phyloP scores from a whole-genome alignment of 1,139 yeast species.

The Kurtzmaniella quercitrusa region DNA sequence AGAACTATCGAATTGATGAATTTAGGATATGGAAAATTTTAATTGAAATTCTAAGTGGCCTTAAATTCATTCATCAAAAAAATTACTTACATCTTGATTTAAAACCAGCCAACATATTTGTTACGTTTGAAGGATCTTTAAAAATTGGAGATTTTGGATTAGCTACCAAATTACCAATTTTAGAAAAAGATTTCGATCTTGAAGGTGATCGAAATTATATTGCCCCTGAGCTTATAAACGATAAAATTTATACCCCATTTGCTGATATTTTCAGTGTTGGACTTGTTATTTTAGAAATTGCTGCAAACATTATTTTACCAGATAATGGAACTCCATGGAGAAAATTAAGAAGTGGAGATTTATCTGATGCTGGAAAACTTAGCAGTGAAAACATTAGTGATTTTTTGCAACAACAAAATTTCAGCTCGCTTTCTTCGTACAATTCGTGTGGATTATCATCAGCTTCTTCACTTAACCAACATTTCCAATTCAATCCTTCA shows the following conservation, averaged over 20 bases:
- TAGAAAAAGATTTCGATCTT: conserved; percentile 66
- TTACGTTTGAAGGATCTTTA: conserved; percentile 89
- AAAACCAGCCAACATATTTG: conserved; percentile 91
- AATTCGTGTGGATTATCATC: conserved; percentile 14
- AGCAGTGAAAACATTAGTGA: conserved; percentile 53
- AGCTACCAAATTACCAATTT: conserved; percentile 50
- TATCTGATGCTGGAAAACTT: conserved; percentile 89
- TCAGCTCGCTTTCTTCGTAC: conserved; percentile 33
- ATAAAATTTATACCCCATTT: conserved; percentile 79
- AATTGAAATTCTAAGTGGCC: conserved; percentile 74
- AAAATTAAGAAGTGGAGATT: conserved; percentile 88
- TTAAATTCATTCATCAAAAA: conserved; percentile 73
- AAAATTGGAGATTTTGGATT: conserved; percentile 82
- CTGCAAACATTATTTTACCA: conserved; percentile 91
- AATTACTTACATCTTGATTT: conserved; percentile 81
- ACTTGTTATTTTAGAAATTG: conserved; percentile 86
- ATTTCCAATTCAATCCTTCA: conserved; percentile 6
- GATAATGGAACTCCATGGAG: conserved; percentile 98
- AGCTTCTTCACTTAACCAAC: conserved; percentile 7
- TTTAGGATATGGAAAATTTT: conserved; percentile 97
- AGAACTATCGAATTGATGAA: conserved; percentile 79
- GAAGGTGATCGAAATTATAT: conserved; percentile 98
- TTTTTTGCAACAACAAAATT: conserved; percentile 38
- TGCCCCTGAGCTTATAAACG: conserved; percentile 91
- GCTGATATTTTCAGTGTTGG: conserved; percentile 96